A percentile compares a stretch with the other conserved stretches of the same genome.
Evolutionary conservation across 805 yeast species (phyloP).

Genomic region (Wickerhamiella nectarea): DNA sequence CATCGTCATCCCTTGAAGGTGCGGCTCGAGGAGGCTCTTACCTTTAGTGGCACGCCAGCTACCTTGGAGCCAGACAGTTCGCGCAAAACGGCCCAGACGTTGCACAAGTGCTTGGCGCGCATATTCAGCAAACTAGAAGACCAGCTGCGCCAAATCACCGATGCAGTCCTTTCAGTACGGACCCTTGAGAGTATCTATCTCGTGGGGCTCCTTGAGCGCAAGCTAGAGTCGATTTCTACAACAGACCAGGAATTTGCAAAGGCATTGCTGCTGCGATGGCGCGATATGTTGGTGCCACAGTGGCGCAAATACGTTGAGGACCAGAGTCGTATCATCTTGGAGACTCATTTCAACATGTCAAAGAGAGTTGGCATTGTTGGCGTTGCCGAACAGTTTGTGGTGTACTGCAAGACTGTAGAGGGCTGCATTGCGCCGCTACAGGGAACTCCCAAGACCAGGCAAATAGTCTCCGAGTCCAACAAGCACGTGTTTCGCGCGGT

Average conservation of each 20-base stretch:
- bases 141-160: slow-evolving; percentile 24
- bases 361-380: slow-evolving; percentile 32
- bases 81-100: slow-evolving; percentile 35
- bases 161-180: slow-evolving; percentile 27
- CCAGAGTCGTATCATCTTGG: slow-evolving; percentile 37
- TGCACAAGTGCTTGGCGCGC: slow-evolving; percentile 33
- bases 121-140: slow-evolving; percentile 32
- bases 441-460: slow-evolving; percentile 12
- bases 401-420: slow-evolving; percentile 20
- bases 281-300: slow-evolving; percentile 36
- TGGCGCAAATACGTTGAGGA: slow-evolving; percentile 49
- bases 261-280: slow-evolving; percentile 36
- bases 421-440: background rate
- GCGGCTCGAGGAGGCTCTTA: slow-evolving; percentile 19
- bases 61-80: slow-evolving; percentile 33
- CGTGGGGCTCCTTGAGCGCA: slow-evolving; percentile 31
- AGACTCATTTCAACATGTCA: slow-evolving; percentile 26
- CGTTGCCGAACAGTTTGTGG: slow-evolving; percentile 36
- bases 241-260: slow-evolving; percentile 54
- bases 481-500: slow-evolving; percentile 19
- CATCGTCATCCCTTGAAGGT: slow-evolving; percentile 18
- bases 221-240: slow-evolving; percentile 28
- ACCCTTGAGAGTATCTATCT: slow-evolving; percentile 33
- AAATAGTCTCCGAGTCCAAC: slow-evolving; percentile 13
- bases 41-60: slow-evolving; percentile 18